Conservation (phyloP, 2,329 filamentous ascomycete genomes). For the Sclerotinia spermophila region DNA sequence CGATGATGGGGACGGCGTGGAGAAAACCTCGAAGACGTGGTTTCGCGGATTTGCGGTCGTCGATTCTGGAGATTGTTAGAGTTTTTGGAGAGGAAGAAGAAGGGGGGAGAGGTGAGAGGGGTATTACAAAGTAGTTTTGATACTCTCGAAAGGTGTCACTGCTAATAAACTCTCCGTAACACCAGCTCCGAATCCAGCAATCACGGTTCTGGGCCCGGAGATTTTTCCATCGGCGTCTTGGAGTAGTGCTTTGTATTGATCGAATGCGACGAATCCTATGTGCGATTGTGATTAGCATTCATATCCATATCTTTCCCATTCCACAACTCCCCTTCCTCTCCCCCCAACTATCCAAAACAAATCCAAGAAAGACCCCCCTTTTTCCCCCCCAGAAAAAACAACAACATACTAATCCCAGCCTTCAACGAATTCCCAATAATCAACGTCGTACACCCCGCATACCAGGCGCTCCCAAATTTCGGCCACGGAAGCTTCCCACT, state of each 20-base stretch:
- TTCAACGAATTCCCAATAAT: slow-evolving; percentile 97
- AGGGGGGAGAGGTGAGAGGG: not conserved
- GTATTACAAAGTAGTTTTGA: slow-evolving; percentile 83
- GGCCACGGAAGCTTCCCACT: slow-evolving; percentile 92
- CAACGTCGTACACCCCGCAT: slow-evolving; percentile 93
- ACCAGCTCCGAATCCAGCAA: slow-evolving; percentile 91
- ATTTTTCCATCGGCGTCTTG: slow-evolving; percentile 83
- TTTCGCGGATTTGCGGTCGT: slow-evolving; percentile 82
- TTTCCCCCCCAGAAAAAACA: not conserved
- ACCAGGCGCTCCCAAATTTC: slow-evolving; percentile 91
- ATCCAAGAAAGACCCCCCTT: not conserved
- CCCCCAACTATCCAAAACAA: not conserved
- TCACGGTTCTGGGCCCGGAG: slow-evolving; percentile 82
- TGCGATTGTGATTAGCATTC: not conserved
- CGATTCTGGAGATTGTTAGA: slow-evolving; percentile 58
- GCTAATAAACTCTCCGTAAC: slow-evolving; percentile 90
- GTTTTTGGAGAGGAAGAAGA: too few relatives aligned
- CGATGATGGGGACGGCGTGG: slow-evolving; percentile 83
- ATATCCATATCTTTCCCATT: not conserved
- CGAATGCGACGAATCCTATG: slow-evolving; percentile 87
- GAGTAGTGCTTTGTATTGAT: slow-evolving; percentile 83
- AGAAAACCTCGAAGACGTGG: slow-evolving; percentile 90
- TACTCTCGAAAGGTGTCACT: slow-evolving; percentile 95
- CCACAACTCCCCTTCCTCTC: not conserved
- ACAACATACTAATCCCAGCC: slow-evolving; percentile 77